Evolutionary conservation across 345 rosid genomes (phyloP), one percentile per base, ranked within the genome.

Genomic region (Aethionema arabicum): DNA sequence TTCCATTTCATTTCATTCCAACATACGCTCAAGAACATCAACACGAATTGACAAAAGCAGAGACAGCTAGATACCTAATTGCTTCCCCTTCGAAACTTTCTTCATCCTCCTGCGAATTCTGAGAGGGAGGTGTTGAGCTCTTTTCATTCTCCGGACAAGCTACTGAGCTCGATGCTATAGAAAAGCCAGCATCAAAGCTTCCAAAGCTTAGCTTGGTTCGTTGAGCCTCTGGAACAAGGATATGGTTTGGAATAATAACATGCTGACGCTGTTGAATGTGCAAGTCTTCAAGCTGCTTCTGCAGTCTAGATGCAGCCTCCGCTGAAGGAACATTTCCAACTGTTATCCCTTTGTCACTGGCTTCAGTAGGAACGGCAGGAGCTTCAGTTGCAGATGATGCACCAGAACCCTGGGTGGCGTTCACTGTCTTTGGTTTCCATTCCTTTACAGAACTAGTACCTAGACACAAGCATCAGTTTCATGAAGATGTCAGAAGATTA

Each of bases 151-250:
- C 92, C 7, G 75, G 75, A 66, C 42, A 78, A 40, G 73, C 55
- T 32, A 60, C 66, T 37, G 63, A 53, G 67, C 66, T 78, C 33
- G 79, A 56, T 13, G 74, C 68, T 46, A 83, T 67, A 52, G 82
- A 90, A 77, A 91, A 88, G 76, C 74, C 81, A 54, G 87, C 82
- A 80, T 83, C 90, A 56, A 91, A 91, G 74, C 98, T 91, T 76
- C 98, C 98, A 77, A 91, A 91, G 80, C 90, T 91, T 72, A 91
- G 60, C 67, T 86, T 91, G 47, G 80, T 79, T 70, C 92, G 83
- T 75, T 86, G 88, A 73, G 95, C 85, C 71, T 91, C 98, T 38
- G 96, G 98, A 65, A 91, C 96, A 72, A 82, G 95, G 57, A 91
- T 91, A 63, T 88, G 95, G 66, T 78, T 77, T 39, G 98, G 96